Evolutionary conservation across 257 asterid species (phyloP).

Genomic region (Solanum peruvianum): DNA sequence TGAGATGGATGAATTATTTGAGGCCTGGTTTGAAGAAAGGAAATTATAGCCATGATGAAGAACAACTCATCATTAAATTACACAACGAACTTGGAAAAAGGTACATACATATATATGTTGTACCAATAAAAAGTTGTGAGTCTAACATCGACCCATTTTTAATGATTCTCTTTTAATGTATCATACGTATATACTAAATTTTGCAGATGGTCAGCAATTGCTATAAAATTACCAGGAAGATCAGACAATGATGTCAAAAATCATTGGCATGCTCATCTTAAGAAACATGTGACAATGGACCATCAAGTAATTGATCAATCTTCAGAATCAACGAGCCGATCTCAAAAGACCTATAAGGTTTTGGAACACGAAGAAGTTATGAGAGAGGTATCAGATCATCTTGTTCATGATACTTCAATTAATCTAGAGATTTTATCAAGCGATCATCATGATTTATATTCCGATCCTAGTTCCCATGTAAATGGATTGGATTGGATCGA

Average conservation of each 20-base stretch:
- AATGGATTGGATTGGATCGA: not conserved
- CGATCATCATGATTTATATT: not conserved
- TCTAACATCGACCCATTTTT: not conserved
- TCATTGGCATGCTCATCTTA: constrained; percentile 30
- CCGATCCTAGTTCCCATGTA: not conserved
- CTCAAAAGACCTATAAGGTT: not conserved
- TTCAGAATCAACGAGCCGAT: not conserved
- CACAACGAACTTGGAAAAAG: constrained; percentile 34
- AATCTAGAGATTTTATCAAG: not conserved
- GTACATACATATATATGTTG: constrained; percentile 7
- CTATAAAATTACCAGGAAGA: constrained; percentile 1
- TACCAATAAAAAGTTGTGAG: too few species aligned
- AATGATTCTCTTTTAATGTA: too few species aligned
- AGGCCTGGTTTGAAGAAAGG: constrained; percentile 39
- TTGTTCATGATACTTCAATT: not conserved
- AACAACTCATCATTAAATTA: constrained; percentile 24
- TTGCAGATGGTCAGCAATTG: not conserved
- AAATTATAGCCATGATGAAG: constrained; percentile 26
- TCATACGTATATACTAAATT: not conserved
- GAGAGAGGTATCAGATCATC: not conserved
- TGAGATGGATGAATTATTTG: constrained; percentile 52
- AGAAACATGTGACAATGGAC: constrained; percentile 1
- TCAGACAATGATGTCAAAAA: constrained; percentile 15
- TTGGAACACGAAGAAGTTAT: not conserved
- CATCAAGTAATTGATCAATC: not conserved